Percentiles rank a stretch among this genome's conserved stretches.
Conservation (phyloP, 1,284 basidiomycete genomes). For the Sporisorium exsertum region DNA sequence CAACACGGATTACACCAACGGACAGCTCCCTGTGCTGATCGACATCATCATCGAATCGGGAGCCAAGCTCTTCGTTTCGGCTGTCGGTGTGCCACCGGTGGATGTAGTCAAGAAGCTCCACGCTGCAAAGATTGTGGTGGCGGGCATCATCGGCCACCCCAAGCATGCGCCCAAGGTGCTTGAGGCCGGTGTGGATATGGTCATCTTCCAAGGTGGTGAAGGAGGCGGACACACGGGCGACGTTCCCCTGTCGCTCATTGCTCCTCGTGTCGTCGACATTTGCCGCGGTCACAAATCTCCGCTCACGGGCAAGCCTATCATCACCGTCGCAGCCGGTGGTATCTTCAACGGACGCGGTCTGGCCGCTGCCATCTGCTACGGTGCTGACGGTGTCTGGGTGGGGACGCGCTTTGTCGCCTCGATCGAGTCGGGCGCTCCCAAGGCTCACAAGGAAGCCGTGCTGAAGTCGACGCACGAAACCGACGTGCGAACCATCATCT, state of each 20-base stretch:
- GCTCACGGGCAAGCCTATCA: slow-evolving; percentile 61
- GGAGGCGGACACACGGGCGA: slow-evolving; percentile 66
- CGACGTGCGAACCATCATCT: slow-evolving; percentile 64
- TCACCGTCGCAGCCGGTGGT: slow-evolving; percentile 61
- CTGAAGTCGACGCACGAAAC: slow-evolving; percentile 63
- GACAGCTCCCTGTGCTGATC: slow-evolving; percentile 55
- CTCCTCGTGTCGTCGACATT: slow-evolving; percentile 61
- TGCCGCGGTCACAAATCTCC: slow-evolving; percentile 58
- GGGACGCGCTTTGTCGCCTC: slow-evolving; percentile 88
- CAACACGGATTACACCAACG: slow-evolving; percentile 63
- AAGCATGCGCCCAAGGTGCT: slow-evolving; percentile 65
- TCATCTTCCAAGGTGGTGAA: slow-evolving; percentile 66
- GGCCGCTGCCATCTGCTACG: slow-evolving; percentile 60
- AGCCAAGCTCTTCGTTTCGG: slow-evolving; percentile 63
- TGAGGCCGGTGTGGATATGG: slow-evolving; percentile 61
- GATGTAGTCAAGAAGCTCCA: slow-evolving; percentile 62
- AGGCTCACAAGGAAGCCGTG: slow-evolving; percentile 64
- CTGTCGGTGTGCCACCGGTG: slow-evolving; percentile 62
- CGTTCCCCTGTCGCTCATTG: slow-evolving; percentile 58
- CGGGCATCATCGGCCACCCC: slow-evolving; percentile 77
- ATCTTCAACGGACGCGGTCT: slow-evolving; percentile 61
- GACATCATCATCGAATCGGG: slow-evolving; percentile 62
- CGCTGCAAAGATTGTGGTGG: slow-evolving; percentile 52
- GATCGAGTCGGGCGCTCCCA: slow-evolving; percentile 59
- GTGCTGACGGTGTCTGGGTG: slow-evolving; percentile 62